Evolutionary conservation across 2,329 filamentous ascomycete genomes (phyloP).

Genomic region (Byssothecium circinans): DNA sequence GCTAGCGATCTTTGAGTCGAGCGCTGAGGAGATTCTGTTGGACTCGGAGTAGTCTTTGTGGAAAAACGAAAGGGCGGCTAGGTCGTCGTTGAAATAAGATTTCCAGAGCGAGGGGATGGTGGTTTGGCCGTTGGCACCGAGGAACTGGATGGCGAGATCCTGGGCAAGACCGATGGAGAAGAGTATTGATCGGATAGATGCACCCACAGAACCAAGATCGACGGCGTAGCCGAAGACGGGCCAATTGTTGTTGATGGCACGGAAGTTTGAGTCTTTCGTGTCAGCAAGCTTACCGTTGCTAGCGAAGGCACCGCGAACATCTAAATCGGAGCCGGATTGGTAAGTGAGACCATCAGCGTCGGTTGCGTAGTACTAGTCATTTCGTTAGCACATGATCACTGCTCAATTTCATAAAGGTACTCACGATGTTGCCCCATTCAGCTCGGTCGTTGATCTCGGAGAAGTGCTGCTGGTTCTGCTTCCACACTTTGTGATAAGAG

Average conservation of each 20-base stretch:
- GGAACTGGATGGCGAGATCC: constrained; percentile 53
- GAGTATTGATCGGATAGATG: constrained; percentile 42
- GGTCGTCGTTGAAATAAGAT: constrained; percentile 50
- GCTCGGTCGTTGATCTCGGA: constrained; percentile 52
- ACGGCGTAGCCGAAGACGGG: constrained; percentile 58
- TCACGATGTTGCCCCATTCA: constrained; percentile 54
- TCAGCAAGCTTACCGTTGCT: constrained; percentile 49
- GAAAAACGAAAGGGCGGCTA: constrained; percentile 51
- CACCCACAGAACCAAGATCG: constrained; percentile 51
- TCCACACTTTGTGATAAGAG: constrained; percentile 62
- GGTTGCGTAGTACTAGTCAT: constrained; percentile 52
- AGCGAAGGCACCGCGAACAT: constrained; percentile 53
- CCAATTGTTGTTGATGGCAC: constrained; percentile 53
- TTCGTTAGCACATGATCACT: constrained; percentile 2
- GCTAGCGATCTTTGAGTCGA: constrained; percentile 48
- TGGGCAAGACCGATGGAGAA: constrained; percentile 57
- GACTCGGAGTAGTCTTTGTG: constrained; percentile 51
- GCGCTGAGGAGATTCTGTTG: constrained; percentile 35
- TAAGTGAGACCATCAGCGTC: constrained; percentile 48
- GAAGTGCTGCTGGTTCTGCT: constrained; percentile 52
- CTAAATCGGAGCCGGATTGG: constrained; percentile 50
- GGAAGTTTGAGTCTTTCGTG: constrained; percentile 52
- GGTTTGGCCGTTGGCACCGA: constrained; percentile 44
- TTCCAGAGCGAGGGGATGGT: constrained; percentile 54
- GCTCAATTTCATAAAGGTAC: not conserved